Percentiles rank a stretch among this genome's conserved stretches.
Evolutionary conservation across 768 basidiomycete species (phyloP).

Genomic region (Nidularia pulvinata): DNA sequence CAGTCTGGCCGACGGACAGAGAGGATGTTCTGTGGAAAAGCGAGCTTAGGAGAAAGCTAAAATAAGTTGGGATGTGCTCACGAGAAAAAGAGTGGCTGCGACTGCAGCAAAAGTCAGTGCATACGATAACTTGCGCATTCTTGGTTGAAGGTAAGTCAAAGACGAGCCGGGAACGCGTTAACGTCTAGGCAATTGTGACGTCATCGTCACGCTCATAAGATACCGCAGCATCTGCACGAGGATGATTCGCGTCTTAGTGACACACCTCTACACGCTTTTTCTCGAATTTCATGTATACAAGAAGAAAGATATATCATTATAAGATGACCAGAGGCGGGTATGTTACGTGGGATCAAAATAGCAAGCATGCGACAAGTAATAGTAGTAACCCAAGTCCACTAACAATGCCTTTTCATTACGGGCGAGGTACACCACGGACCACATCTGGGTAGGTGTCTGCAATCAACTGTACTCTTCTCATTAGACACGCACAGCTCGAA

Average conservation of each 20-base stretch:
- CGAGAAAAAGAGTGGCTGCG: conserved; percentile 29
- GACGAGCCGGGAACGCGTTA: too few relatives aligned
- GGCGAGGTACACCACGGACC: conserved; percentile 53
- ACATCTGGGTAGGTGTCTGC: conserved; percentile 69
- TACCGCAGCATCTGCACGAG: too few relatives aligned
- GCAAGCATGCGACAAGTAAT: too few relatives aligned
- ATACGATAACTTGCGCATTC: conserved; percentile 74
- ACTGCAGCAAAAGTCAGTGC: conserved; percentile 62
- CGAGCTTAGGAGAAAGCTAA: not conserved
- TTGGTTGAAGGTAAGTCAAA: not conserved
- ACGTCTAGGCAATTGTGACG: too few relatives aligned
- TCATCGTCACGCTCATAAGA: too few relatives aligned
- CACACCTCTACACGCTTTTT: too few relatives aligned
- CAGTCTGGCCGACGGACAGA: conserved; percentile 63
- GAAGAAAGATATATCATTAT: too few relatives aligned
- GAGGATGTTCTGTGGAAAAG: conserved; percentile 47
- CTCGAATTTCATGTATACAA: too few relatives aligned
- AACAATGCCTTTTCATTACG: conserved; percentile 5
- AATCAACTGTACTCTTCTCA: conserved; percentile 45
- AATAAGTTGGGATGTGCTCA: not conserved
- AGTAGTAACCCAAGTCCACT: too few relatives aligned
- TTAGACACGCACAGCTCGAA: not conserved
- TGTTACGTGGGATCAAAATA: too few relatives aligned
- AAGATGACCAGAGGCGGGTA: too few relatives aligned
- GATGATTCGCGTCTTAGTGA: too few relatives aligned